Evolutionary conservation across 805 yeast species (phyloP).

Genomic region (Cyberlindnera maclurae): DNA sequence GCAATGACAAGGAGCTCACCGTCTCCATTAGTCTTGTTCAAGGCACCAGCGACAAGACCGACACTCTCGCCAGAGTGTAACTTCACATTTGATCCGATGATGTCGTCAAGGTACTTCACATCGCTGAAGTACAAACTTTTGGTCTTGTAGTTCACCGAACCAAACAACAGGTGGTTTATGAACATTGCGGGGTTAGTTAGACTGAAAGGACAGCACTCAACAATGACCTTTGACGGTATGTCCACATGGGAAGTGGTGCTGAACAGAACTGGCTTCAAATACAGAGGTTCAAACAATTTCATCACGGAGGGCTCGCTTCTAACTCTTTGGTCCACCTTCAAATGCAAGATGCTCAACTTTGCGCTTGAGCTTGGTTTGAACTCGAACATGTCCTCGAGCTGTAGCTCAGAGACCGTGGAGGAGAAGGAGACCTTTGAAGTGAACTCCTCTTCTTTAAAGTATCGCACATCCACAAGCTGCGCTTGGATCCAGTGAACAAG

Average conservation of each 20-base stretch:
- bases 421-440: neutral
- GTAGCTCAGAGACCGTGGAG: conserved; percentile 9
- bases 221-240: conserved; percentile 14
- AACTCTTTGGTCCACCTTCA: conserved; percentile 8
- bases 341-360: conserved; percentile 12
- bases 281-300: conserved; percentile 9
- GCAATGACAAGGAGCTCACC: conserved; percentile 20
- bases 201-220: conserved; percentile 25
- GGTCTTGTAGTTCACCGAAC: conserved; percentile 14
- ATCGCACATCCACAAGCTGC: conserved; percentile 4
- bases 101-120: conserved; percentile 21
- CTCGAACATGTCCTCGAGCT: conserved; percentile 10
- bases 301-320: neutral
- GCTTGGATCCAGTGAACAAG: conserved; percentile 15
- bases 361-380: conserved; percentile 13
- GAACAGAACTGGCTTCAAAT: conserved; percentile 11
- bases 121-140: conserved; percentile 19
- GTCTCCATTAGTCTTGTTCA: conserved; percentile 23
- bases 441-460: conserved; percentile 2
- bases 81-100: conserved; percentile 21
- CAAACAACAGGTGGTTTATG: conserved; percentile 18
- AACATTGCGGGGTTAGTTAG: conserved; percentile 24
- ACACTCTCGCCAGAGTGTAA: conserved; percentile 10
- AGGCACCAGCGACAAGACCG: conserved; percentile 19
- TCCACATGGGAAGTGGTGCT: conserved; percentile 1